phyloP scores from a whole-genome alignment of 208 protist species.

The Trypanosoma theileri region DNA sequence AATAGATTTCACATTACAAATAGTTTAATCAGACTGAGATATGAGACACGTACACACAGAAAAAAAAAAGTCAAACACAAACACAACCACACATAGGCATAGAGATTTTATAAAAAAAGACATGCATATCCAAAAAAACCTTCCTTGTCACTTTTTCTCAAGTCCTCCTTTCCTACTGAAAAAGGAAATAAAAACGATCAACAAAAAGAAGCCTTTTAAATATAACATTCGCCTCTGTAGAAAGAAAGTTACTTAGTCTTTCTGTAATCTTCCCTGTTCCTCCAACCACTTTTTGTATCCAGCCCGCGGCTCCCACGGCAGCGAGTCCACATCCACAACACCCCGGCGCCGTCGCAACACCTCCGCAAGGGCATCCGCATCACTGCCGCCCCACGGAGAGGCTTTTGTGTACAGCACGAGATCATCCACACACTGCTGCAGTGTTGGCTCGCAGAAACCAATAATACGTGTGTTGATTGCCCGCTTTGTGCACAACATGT shows the following conservation, averaged over 20 bases:
- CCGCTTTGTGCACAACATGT: slow-evolving; percentile 74
- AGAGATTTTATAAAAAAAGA: no score
- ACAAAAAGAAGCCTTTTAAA: slow-evolving; percentile 1
- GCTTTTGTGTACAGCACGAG: slow-evolving; percentile 54
- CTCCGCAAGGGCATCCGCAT: slow-evolving; percentile 31
- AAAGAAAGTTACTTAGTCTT: neutral
- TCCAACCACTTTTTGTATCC: slow-evolving; percentile 73
- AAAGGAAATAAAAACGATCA: neutral
- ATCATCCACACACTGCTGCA: slow-evolving; percentile 78
- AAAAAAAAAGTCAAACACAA: slow-evolving; percentile 5
- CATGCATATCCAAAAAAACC: no score
- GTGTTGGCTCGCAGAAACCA: slow-evolving; percentile 81
- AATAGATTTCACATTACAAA: slow-evolving; percentile 1
- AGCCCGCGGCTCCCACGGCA: slow-evolving; percentile 74
- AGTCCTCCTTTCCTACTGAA: neutral
- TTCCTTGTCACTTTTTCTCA: no score
- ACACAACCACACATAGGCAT: neutral
- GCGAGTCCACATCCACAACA: slow-evolving; percentile 43
- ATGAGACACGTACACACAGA: neutral
- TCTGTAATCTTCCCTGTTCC: slow-evolving; percentile 44
- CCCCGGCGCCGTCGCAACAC: slow-evolving; percentile 50
- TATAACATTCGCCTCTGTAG: neutral
- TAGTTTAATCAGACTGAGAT: neutral
- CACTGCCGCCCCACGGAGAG: slow-evolving; percentile 35
- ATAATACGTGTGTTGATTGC: slow-evolving; percentile 86